phyloP scores from a whole-genome alignment of 2,329 filamentous ascomycete species.

The Teratosphaeria gauchensis region DNA sequence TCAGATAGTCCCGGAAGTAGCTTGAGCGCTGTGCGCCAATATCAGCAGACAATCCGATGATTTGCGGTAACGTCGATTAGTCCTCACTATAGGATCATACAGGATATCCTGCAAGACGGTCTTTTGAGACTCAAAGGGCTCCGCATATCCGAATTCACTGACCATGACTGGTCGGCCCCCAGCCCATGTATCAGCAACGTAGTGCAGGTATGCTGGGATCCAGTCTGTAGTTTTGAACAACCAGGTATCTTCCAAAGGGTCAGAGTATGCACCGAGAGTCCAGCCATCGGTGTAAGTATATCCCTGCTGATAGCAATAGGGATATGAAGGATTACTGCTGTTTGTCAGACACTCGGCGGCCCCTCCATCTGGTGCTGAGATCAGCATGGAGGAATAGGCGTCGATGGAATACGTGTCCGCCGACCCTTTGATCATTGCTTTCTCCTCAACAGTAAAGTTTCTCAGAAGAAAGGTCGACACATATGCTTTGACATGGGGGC shows the following conservation, averaged over 20 bases:
- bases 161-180: neutral
- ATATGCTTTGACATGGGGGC: neutral
- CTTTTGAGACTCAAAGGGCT: neutral
- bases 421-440: constrained; percentile 21
- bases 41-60: neutral
- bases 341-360: constrained; percentile 31
- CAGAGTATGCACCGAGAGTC: neutral
- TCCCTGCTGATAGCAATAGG: constrained; percentile 28
- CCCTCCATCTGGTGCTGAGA: constrained; percentile 17
- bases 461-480: constrained; percentile 19
- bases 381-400: constrained; percentile 25
- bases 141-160: neutral
- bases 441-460: constrained; percentile 25
- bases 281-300: neutral
- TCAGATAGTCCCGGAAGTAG: neutral
- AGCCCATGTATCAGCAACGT: neutral
- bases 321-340: constrained; percentile 30
- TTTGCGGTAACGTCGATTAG: neutral
- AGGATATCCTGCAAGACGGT: neutral
- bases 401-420: constrained; percentile 29
- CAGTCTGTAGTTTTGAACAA: neutral
- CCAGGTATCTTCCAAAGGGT: neutral
- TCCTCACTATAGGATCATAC: neutral
- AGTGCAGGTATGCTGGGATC: neutral
- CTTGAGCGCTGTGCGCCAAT: neutral